These are phyloP conservation scores for Populus simonii DNA, from an alignment of 345 rosid species.

Conservation along the genomic window DNA sequence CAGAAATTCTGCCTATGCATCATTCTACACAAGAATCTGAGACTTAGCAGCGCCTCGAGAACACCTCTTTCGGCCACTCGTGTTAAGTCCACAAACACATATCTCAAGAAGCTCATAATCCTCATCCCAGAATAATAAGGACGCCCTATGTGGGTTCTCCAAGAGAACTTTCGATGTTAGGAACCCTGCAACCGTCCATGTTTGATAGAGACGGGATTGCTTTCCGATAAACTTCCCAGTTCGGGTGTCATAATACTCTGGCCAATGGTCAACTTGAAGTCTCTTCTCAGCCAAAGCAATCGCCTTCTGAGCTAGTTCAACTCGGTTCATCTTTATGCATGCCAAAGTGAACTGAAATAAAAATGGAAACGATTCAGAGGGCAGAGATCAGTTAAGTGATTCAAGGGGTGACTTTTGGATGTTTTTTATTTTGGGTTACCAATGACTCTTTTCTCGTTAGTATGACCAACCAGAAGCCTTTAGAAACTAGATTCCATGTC, in stretches of 20 bases:
- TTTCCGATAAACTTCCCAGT: conserved; percentile 88
- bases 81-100: conserved; percentile 83
- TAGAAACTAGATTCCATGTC: not conserved
- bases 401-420: not conserved
- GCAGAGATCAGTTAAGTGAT: not conserved
- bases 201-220: conserved; percentile 79
- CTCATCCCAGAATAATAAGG: conserved; percentile 82
- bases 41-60: conserved; percentile 87
- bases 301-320: conserved; percentile 78
- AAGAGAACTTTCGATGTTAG: conserved; percentile 72
- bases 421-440: not conserved
- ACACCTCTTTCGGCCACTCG: conserved; percentile 79
- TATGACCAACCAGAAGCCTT: not conserved
- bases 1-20: conserved; percentile 6
- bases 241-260: conserved; percentile 88
- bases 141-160: conserved; percentile 80
- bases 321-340: conserved; percentile 87
- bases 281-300: conserved; percentile 74
- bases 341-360: conserved; percentile 81
- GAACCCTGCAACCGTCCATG: conserved; percentile 94
- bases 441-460: not conserved
- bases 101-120: conserved; percentile 87
- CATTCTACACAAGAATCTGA: conserved; percentile 69
- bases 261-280: conserved; percentile 76
- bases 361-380: not conserved